Conservation (phyloP, 2,329 filamentous ascomycete genomes). For the Colletotrichum tropicale region DNA sequence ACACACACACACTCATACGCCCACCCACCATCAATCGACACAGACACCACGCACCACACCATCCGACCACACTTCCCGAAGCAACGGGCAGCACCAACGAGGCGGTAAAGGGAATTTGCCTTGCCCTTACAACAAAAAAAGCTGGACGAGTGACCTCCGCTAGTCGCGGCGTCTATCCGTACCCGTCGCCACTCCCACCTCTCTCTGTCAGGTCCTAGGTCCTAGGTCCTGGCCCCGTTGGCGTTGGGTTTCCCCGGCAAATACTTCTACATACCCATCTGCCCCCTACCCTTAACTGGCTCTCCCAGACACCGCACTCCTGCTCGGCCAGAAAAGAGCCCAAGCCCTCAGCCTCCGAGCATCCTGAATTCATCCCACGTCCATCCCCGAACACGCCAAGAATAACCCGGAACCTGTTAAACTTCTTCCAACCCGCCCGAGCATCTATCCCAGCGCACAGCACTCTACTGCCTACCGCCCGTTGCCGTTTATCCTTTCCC, state of each 20-base stretch:
- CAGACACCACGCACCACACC: conserved; percentile 5
- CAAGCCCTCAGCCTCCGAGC: conserved; percentile 17
- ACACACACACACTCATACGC: not conserved
- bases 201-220: conserved; percentile 11
- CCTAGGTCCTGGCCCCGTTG: not conserved
- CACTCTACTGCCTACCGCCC: conserved; percentile 1
- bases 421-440: conserved; percentile 16
- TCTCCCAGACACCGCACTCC: not conserved
- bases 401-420: conserved; percentile 14
- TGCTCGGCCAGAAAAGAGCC: not conserved
- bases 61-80: not conserved
- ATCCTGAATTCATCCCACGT: conserved; percentile 19
- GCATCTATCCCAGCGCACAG: conserved; percentile 8
- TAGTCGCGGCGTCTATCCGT: conserved; percentile 1
- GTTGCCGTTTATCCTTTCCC: not conserved
- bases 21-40: not conserved
- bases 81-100: conserved; percentile 6
- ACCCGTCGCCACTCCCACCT: conserved; percentile 15
- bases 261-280: conserved; percentile 1
- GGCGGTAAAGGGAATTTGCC: conserved; percentile 9
- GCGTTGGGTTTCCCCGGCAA: conserved; percentile 5
- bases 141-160: conserved; percentile 13
- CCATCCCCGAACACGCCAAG: conserved; percentile 13
- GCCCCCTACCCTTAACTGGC: not conserved
- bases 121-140: not conserved